Percentiles rank a stretch among this genome's conserved stretches.
These are phyloP conservation scores for Kazachstania africana DNA, from an alignment of 805 yeast species.

Conservation along the genomic window DNA sequence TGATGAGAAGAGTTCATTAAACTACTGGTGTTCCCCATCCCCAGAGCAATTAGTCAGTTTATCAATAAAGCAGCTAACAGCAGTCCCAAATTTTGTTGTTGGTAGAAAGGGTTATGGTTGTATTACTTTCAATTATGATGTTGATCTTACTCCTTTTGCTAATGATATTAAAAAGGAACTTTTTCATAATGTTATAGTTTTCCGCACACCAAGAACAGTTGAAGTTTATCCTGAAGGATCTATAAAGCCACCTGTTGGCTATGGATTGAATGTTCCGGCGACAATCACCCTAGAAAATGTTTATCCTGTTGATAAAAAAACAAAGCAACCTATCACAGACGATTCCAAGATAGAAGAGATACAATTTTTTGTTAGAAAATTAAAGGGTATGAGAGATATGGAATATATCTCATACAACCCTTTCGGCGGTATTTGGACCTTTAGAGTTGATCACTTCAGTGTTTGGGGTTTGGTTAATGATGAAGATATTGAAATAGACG, in stretches of 20 bases:
- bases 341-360: constrained; percentile 31
- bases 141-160: constrained; percentile 49
- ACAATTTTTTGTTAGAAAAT: constrained; percentile 36
- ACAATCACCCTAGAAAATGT: constrained; percentile 54
- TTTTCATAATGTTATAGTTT: constrained; percentile 34
- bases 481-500: constrained; percentile 45
- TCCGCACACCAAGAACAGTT: constrained; percentile 38
- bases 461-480: constrained; percentile 83
- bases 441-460: constrained; percentile 83
- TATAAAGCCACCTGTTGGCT: constrained; percentile 48
- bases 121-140: constrained; percentile 52
- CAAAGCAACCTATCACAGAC: constrained; percentile 18
- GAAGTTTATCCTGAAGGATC: constrained; percentile 51
- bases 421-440: constrained; percentile 62
- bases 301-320: constrained; percentile 33
- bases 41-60: constrained; percentile 35
- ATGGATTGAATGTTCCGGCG: constrained; percentile 69
- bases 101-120: constrained; percentile 63
- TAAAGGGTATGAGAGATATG: constrained; percentile 54
- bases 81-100: constrained; percentile 50
- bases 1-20: background rate
- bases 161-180: constrained; percentile 25
- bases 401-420: constrained; percentile 74
- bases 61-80: constrained; percentile 36
- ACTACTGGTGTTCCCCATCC: constrained; percentile 65